Evolutionary conservation across 306 rosid species (phyloP).

Genomic region (Cucumis melo): DNA sequence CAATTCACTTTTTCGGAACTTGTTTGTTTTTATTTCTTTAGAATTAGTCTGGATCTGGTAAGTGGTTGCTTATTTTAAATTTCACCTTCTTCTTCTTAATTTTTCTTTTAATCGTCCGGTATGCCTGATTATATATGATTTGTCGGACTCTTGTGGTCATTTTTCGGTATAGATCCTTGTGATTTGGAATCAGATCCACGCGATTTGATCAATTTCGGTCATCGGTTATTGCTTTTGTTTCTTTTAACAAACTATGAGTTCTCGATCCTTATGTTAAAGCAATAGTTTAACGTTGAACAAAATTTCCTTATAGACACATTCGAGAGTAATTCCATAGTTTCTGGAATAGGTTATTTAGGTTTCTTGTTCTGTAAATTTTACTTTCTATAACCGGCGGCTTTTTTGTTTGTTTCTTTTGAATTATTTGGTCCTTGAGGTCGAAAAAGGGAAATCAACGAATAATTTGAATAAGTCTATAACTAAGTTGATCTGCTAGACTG

Average conservation of each 20-base stretch:
- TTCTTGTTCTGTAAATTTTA: neutral
- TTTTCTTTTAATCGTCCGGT: neutral
- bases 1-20: neutral
- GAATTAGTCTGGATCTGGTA: slow-evolving; percentile 27
- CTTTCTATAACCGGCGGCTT: neutral
- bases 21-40: neutral
- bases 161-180: slow-evolving; percentile 16
- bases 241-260: neutral
- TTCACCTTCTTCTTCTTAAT: neutral
- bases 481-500: neutral
- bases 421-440: neutral
- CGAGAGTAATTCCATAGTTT: neutral
- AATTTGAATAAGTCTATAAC: neutral
- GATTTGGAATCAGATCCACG: slow-evolving; percentile 19
- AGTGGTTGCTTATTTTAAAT: neutral
- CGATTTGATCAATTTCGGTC: neutral
- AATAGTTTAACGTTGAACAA: neutral
- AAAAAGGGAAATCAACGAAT: neutral
- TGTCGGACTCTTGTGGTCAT: neutral
- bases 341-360: neutral
- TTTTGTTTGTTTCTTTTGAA: neutral
- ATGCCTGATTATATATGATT: neutral
- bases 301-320: neutral
- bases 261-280: neutral
- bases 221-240: neutral